Evolutionary conservation across 2,329 filamentous ascomycete species (phyloP), one percentile per base, ranked within the genome.

Genomic region (Aspergillus sp.): DNA sequence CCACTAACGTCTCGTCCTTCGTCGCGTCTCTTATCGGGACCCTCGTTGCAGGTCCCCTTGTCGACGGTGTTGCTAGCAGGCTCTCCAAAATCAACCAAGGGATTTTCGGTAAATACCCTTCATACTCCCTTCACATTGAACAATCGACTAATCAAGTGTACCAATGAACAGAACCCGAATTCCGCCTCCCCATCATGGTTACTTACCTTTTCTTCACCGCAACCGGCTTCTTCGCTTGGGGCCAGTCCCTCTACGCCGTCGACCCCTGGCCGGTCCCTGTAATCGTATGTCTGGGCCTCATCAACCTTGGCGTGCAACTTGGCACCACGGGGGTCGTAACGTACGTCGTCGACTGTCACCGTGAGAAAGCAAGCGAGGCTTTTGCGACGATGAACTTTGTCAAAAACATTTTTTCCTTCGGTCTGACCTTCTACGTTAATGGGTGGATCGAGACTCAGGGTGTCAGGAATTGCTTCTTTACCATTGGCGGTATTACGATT

Each of bases 271-370:
- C 66, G 3, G 60, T 74, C 3, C 70, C 71, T 6, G 70, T 74
- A 3, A 66, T 76, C 44, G 70, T 77, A 2, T 75, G 73, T 59
- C 65, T 75, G 56, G 70, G 70, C 9, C 52, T 73, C 27, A 72
- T 73, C 58, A 73, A 72, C 52, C 61, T 73, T 12, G 74, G 74
- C 21, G 71, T 75, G 5, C 73, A 75, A 60, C 70, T 76, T 9
- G 72, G 72, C 11, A 73, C 70, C 3, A 75, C 74, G 0, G 70
- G 71, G 6, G 69, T 75, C 1, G 69, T 76, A 3, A 73, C 73
- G 0, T 77, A 77, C 47, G 66, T 76, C 3, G 69, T 71, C 39
- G 75, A 77, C 65, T 75, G 74, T 55, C 74, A 77, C 62, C 69
- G 71, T 15, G 65, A 72, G 40, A 70, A 73, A 49, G 73, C 73